Conservation (phyloP, 768 basidiomycete genomes). For the Boletus rubescentipes region DNA sequence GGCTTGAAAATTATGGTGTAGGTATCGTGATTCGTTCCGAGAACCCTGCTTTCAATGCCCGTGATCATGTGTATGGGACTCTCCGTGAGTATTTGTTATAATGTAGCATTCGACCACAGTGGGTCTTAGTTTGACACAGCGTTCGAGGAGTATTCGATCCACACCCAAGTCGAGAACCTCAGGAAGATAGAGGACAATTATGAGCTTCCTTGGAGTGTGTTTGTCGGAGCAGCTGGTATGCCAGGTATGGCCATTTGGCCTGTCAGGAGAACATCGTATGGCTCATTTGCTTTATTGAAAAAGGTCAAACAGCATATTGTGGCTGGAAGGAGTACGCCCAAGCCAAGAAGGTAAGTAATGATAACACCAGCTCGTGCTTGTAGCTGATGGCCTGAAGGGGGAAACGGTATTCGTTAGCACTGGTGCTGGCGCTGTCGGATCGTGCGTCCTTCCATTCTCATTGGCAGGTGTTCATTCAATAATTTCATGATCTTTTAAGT, state of each 20-base stretch:
- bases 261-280: constrained; percentile 1
- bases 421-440: constrained; percentile 53
- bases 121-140: constrained; percentile 39
- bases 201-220: constrained; percentile 31
- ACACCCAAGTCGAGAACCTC: neutral
- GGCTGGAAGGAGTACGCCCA: constrained; percentile 20
- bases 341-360: constrained; percentile 24
- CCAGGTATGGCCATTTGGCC: constrained; percentile 8
- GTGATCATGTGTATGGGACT: constrained; percentile 22
- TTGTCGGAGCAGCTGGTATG: constrained; percentile 35
- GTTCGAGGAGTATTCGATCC: constrained; percentile 19
- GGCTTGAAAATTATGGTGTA: constrained; percentile 39
- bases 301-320: constrained; percentile 28
- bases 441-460: constrained; percentile 36
- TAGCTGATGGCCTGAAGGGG: constrained; percentile 31
- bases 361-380: too few relatives aligned
- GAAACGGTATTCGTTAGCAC: constrained; percentile 49
- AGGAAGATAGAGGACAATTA: constrained; percentile 27
- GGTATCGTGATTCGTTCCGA: constrained; percentile 27
- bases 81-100: constrained; percentile 37
- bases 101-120: constrained; percentile 33
- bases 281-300: neutral
- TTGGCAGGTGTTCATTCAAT: constrained; percentile 2
- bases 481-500: constrained; percentile 21
- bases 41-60: neutral